Evolutionary conservation across 352 stramenopile species (phyloP).

Genomic region (Phytophthora colocasiae): DNA sequence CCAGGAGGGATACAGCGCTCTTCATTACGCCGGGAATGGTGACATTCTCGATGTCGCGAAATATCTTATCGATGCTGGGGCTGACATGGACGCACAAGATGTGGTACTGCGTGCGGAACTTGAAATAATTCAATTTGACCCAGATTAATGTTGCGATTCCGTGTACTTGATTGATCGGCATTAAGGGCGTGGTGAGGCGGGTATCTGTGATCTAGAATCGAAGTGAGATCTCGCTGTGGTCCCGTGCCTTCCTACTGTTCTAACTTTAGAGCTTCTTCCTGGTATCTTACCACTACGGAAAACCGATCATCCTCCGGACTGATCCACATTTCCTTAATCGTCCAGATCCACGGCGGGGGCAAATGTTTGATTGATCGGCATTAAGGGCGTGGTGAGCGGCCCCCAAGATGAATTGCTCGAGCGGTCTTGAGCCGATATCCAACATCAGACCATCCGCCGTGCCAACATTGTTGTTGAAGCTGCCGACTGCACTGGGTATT

Average conservation of each 20-base stretch:
- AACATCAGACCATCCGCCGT: background rate
- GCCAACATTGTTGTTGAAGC: background rate
- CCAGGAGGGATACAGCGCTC: conserved; percentile 27
- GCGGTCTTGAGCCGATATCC: background rate
- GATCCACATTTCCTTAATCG: no score
- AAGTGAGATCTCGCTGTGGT: no score
- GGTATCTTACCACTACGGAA: no score
- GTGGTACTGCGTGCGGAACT: conserved; percentile 2
- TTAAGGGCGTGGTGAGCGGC: background rate
- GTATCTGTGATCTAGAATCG: no score
- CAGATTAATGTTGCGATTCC: background rate
- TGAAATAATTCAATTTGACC: background rate
- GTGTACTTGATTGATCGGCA: no score
- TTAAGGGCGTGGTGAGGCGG: no score
- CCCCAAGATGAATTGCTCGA: background rate
- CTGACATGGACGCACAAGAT: conserved; percentile 19
- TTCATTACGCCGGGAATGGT: conserved; percentile 26
- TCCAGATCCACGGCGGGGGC: no score
- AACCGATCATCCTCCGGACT: no score
- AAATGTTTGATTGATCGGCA: no score
- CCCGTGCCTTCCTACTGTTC: no score
- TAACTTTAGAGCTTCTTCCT: no score
- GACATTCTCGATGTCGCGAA: conserved; percentile 25
- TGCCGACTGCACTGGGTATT: background rate
- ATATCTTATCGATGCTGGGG: conserved; percentile 13